These are phyloP conservation scores for Epichloe gansuensis DNA, from an alignment of 2,329 filamentous ascomycete genomes.

Conservation along the genomic window DNA sequence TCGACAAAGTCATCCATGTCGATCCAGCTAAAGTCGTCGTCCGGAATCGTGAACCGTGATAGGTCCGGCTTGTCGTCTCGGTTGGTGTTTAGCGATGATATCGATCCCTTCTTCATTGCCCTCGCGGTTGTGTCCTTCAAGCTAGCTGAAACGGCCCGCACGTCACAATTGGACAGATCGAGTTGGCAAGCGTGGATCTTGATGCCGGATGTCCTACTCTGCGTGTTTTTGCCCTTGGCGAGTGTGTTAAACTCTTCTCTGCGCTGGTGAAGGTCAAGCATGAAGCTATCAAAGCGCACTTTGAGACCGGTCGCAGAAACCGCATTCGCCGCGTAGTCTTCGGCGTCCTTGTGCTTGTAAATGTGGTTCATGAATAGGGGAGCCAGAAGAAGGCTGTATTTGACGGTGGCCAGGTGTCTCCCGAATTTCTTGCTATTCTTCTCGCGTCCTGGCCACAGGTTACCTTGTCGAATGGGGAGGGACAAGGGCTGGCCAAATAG, in stretches of 20 bases:
- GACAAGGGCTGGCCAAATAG: constrained; percentile 93
- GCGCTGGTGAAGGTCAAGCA: constrained; percentile 89
- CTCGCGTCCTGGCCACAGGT: constrained; percentile 80
- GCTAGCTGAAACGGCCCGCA: constrained; percentile 83
- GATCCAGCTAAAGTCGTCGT: constrained; percentile 92
- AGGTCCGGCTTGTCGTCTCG: constrained; percentile 53
- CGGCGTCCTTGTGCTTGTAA: constrained; percentile 94
- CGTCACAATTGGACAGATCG: constrained; percentile 81
- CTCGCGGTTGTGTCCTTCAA: constrained; percentile 71
- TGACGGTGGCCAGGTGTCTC: constrained; percentile 92
- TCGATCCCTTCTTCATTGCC: constrained; percentile 51
- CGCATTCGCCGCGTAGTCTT: constrained; percentile 62
- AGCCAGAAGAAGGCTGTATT: constrained; percentile 87
- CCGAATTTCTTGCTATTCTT: constrained; percentile 99
- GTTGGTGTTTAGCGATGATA: constrained; percentile 38
- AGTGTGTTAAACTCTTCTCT: constrained; percentile 82
- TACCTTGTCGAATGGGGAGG: constrained; percentile 82
- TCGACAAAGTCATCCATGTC: constrained; percentile 99
- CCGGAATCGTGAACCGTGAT: constrained; percentile 86
- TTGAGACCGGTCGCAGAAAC: constrained; percentile 95
- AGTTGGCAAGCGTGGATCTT: constrained; percentile 91
- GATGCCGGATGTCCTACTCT: constrained; percentile 79
- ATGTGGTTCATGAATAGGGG: constrained; percentile 92
- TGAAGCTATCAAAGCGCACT: constrained; percentile 89
- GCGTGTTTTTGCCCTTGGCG: constrained; percentile 61